These are phyloP conservation scores for Coprinopsis sp. DNA, from an alignment of 768 basidiomycete species.

Conservation along the genomic window DNA sequence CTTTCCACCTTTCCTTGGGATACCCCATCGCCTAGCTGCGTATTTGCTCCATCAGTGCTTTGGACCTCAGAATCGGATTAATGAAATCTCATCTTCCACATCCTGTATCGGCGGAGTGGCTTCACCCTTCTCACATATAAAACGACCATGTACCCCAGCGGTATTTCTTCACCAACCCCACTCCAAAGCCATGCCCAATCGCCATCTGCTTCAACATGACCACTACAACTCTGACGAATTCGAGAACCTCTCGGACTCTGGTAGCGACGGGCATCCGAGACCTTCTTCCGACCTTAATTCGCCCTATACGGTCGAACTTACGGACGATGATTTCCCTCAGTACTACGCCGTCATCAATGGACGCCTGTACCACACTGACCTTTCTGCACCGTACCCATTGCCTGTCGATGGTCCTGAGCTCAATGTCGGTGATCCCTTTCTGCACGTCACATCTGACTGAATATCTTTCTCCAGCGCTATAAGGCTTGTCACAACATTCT, in stretches of 20 bases:
- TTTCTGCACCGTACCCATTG: slow-evolving; percentile 60
- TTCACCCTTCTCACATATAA: too few relatives aligned
- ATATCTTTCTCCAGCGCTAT: slow-evolving; percentile 39
- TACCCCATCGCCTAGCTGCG: background rate
- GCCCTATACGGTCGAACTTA: slow-evolving; percentile 34
- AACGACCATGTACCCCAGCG: too few relatives aligned
- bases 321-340: slow-evolving; percentile 47
- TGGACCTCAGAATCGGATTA: too few relatives aligned
- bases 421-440: slow-evolving; percentile 44
- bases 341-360: slow-evolving; percentile 57
- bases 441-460: background rate
- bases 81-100: too few relatives aligned
- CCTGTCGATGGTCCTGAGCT: slow-evolving; percentile 72
- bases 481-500: slow-evolving; percentile 47
- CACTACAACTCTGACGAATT: too few relatives aligned
- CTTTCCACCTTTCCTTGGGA: background rate
- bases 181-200: too few relatives aligned
- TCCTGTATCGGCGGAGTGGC: too few relatives aligned
- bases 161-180: too few relatives aligned
- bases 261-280: slow-evolving; percentile 11
- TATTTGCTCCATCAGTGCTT: background rate
- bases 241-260: too few relatives aligned
- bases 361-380: slow-evolving; percentile 66
- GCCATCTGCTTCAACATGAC: too few relatives aligned
- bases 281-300: background rate